Conservation (phyloP, 2,329 filamentous ascomycete species). For the Epichloe coenophiala region DNA sequence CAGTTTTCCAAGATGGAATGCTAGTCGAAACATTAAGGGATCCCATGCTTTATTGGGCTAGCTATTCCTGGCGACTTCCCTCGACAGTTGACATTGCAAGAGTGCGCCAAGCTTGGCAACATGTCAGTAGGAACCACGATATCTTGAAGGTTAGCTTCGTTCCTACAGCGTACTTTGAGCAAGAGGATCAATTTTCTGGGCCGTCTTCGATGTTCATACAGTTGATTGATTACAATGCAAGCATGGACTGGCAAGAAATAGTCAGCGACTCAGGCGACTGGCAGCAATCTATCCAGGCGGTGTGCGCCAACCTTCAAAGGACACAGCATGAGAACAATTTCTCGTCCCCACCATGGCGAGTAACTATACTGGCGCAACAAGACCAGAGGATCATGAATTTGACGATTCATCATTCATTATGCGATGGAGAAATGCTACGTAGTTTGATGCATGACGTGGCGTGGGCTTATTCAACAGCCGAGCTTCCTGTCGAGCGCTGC, state of each 20-base stretch:
- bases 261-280: not conserved
- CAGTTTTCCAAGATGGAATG: not conserved
- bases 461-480: not conserved
- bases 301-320: not conserved
- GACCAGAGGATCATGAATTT: slow-evolving; percentile 19
- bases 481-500: not conserved
- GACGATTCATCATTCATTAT: slow-evolving; percentile 45
- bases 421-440: slow-evolving; percentile 36
- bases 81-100: not conserved
- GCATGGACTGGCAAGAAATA: not conserved
- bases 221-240: not conserved
- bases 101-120: not conserved
- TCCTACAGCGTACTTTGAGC: not conserved
- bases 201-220: not conserved
- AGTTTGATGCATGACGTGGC: not conserved
- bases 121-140: not conserved
- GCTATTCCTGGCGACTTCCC: not conserved
- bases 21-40: not conserved
- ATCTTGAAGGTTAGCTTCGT: not conserved
- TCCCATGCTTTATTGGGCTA: not conserved
- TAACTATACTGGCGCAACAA: slow-evolving; percentile 16
- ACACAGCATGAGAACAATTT: not conserved
- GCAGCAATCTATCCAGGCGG: not conserved
- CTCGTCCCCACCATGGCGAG: slow-evolving; percentile 19
- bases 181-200: not conserved